phyloP scores from a whole-genome alignment of 352 stramenopile genomes.

The Phytophthora rubi region DNA sequence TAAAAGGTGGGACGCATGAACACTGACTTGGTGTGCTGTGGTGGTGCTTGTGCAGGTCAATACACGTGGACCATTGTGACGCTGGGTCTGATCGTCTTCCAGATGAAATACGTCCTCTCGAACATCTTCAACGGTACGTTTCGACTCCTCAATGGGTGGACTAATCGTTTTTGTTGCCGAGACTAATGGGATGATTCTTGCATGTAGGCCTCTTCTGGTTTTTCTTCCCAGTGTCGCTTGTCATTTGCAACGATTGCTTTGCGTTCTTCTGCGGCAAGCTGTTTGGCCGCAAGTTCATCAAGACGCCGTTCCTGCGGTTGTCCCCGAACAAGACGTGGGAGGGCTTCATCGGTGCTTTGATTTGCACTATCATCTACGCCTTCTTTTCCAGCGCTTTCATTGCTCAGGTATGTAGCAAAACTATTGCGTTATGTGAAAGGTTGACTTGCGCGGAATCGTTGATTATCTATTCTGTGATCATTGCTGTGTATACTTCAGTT shows the following conservation, averaged over 20 bases:
- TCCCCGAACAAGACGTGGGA: conserved; percentile 99
- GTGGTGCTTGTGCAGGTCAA: conserved; percentile 64
- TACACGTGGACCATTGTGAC: conserved; percentile 97
- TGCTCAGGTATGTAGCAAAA: conserved; percentile 54
- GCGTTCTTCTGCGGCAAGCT: conserved; percentile 93
- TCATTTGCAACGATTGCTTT: conserved; percentile 97
- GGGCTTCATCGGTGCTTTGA: conserved; percentile 96
- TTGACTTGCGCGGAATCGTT: neutral
- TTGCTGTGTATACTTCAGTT: conserved; percentile 46
- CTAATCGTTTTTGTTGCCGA: conserved; percentile 2
- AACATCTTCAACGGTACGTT: conserved; percentile 94
- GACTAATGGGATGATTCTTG: conserved; percentile 6
- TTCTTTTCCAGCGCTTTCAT: conserved; percentile 94
- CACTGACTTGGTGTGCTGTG: neutral
- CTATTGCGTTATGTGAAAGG: neutral
- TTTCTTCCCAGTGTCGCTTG: conserved; percentile 93
- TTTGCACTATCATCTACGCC: conserved; percentile 96
- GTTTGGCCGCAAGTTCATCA: conserved; percentile 93
- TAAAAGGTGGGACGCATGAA: neutral
- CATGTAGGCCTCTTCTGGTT: conserved; percentile 93
- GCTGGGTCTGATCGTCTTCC: conserved; percentile 95
- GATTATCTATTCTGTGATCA: neutral
- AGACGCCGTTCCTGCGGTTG: conserved; percentile 88
- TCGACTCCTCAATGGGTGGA: neutral
- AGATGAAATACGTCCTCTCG: conserved; percentile 97